Percentiles rank a stretch among this genome's conserved stretches.
Conservation (phyloP, 179 eudicot genomes). For the Silene coronaria region DNA sequence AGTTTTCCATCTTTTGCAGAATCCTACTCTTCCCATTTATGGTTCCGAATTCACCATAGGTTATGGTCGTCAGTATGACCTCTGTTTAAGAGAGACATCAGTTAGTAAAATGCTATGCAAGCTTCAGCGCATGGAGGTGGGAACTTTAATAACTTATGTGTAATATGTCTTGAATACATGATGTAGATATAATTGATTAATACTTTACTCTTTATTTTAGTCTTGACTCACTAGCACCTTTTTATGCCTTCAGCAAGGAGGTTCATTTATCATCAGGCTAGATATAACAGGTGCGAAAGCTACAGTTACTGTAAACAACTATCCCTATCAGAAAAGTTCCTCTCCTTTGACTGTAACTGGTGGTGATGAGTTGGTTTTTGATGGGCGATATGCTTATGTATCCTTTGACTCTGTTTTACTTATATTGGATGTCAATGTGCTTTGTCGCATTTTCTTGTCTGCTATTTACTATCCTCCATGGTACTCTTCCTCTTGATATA, state of each 20-base stretch:
- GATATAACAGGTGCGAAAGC: slow-evolving; percentile 64
- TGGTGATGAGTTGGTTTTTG: slow-evolving; percentile 81
- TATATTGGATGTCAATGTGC: background rate
- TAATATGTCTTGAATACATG: background rate
- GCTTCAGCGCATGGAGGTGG: slow-evolving; percentile 59
- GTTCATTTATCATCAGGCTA: slow-evolving; percentile 43
- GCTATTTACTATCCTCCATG: background rate
- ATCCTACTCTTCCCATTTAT: slow-evolving; percentile 50
- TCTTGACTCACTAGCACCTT: background rate
- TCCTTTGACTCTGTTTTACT: slow-evolving; percentile 38
- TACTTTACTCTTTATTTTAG: background rate
- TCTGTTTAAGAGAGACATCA: slow-evolving; percentile 58
- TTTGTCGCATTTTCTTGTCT: background rate
- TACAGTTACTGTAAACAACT: slow-evolving; percentile 64
- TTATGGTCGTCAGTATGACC: slow-evolving; percentile 71
- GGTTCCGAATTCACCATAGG: slow-evolving; percentile 71
- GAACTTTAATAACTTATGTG: slow-evolving; percentile 12
- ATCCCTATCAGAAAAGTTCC: slow-evolving; percentile 43
- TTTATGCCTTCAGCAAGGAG: slow-evolving; percentile 37
- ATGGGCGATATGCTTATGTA: slow-evolving; percentile 76
- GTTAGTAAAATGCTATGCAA: slow-evolving; percentile 66
- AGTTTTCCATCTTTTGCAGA: slow-evolving; percentile 36
- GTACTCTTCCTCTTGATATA: background rate
- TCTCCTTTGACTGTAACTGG: slow-evolving; percentile 41
- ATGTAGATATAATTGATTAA: background rate